These are phyloP conservation scores for Carnegiea gigantea DNA, from an alignment of 179 eudicot species.

Conservation along the genomic window DNA sequence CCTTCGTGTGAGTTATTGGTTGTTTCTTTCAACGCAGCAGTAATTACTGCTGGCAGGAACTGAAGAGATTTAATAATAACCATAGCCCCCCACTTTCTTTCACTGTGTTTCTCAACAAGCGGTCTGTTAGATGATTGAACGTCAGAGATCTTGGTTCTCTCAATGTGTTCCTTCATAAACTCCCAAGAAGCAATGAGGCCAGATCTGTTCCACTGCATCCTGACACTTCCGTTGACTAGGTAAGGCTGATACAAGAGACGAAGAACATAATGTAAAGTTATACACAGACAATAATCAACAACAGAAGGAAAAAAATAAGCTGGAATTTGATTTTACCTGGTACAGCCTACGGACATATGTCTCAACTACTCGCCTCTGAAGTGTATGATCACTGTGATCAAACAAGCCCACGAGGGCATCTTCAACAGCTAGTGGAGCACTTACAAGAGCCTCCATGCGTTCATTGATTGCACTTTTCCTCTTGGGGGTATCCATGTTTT, in stretches of 20 bases:
- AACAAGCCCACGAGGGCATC: conserved; percentile 99
- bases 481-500: conserved; percentile 88
- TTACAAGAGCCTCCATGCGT: conserved; percentile 96
- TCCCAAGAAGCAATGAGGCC: conserved; percentile 98
- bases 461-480: conserved; percentile 97
- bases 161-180: conserved; percentile 83
- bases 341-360: conserved; percentile 92
- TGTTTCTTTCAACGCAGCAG: conserved; percentile 81
- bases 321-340: conserved; percentile 55
- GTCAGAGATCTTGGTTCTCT: conserved; percentile 42
- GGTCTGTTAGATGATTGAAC: conserved; percentile 36
- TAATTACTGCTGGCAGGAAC: conserved; percentile 65
- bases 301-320: not conserved
- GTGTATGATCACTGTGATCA: conserved; percentile 98
- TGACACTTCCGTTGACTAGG: conserved; percentile 91
- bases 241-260: conserved; percentile 62
- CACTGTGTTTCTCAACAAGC: conserved; percentile 56
- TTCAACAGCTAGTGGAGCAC: conserved; percentile 94
- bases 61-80: conserved; percentile 90
- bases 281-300: conserved; percentile 1
- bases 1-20: conserved; percentile 39
- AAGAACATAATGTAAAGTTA: not conserved
- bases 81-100: conserved; percentile 98
- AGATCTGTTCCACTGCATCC: conserved; percentile 99
- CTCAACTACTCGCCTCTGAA: conserved; percentile 97